Evolutionary conservation across 345 rosid species (phyloP).

Genomic region (Arabidopsis suecica): DNA sequence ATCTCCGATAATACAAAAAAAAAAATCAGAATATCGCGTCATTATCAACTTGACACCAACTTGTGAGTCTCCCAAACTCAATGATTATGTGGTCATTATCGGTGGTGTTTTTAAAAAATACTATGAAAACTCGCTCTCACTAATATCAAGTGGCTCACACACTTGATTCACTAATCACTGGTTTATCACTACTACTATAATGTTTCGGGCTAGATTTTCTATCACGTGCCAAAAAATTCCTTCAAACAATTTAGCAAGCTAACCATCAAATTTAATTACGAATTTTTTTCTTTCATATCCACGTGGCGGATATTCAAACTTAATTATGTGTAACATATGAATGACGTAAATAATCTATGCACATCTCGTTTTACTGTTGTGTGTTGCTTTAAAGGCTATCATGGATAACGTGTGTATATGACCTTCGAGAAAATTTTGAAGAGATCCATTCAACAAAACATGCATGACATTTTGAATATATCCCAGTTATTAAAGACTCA

Average conservation of each 20-base stretch:
- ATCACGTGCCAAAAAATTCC: constrained; percentile 33
- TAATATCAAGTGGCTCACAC: neutral
- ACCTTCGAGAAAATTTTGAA: neutral
- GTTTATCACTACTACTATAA: constrained; percentile 1
- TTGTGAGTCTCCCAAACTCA: constrained; percentile 28
- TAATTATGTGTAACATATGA: neutral
- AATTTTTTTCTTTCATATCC: neutral
- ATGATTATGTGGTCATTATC: constrained; percentile 37
- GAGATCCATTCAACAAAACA: constrained; percentile 19
- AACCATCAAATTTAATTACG: constrained; percentile 10
- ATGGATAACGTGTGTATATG: constrained; percentile 29
- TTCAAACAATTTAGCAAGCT: constrained; percentile 9
- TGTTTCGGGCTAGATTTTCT: constrained; percentile 24
- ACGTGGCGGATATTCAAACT: constrained; percentile 21
- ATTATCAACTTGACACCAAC: constrained; percentile 23
- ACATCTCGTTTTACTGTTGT: constrained; percentile 15
- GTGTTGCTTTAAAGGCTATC: constrained; percentile 23
- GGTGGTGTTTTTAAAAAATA: constrained; percentile 11
- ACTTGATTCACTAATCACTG: constrained; percentile 12
- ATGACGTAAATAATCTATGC: constrained; percentile 15
- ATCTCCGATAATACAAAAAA: neutral
- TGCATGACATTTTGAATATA: constrained; percentile 1
- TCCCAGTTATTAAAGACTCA: neutral
- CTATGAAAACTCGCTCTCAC: constrained; percentile 26
- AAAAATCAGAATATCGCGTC: constrained; percentile 27